Base-by-base conservation (phyloP, 140 eudicot species). In the Senecio squalidus region DNA sequence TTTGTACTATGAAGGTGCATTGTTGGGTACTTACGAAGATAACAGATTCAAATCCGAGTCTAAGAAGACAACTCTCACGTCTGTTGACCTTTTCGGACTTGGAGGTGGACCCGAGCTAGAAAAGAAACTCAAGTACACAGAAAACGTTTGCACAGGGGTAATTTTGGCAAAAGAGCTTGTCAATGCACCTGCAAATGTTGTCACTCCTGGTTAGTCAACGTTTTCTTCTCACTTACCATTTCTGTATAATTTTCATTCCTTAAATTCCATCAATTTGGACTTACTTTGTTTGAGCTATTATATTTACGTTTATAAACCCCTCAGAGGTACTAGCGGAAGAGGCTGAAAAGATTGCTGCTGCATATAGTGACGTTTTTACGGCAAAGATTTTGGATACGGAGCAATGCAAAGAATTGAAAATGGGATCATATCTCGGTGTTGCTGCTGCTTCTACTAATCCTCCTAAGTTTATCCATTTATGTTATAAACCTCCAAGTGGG, bases 381-480 rank as follows among this genome's bases (percentile, higher is more conserved):
- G 89, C 96, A 60, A 86, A 55, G 33, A 91, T 91, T 40, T 74
- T 91, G 77, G 66, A 81, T 66, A 82, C 33, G 13, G 94, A 92
- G 64, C 83, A 92, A 78, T 92, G 98, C 83, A 84, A 79, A 79
- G 96, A 87, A 60, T 71, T 92, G 61, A 87, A 84, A 80, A 92
- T 92, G 98, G 98, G 98, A 2, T 87, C 98, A 39, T 92, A 86
- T 69, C 89, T 91, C 33, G 98, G 80, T 22, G 98, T 91, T 48
- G 95, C 89, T 55, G 98, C 92, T 41, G 98, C 98, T 28, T 84
- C 96, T 48, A 79, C 84, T 30, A 91, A 91, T 73, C 96, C 95
- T 16, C 86, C 98, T 9, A 85, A 81, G 53, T 91, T 91, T 69
- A 91, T 91, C 45, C 98, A 91, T 77, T 74, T 91, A 38, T 79